Conservation (phyloP, 2,329 filamentous ascomycete genomes). For the Periconia sp. region DNA sequence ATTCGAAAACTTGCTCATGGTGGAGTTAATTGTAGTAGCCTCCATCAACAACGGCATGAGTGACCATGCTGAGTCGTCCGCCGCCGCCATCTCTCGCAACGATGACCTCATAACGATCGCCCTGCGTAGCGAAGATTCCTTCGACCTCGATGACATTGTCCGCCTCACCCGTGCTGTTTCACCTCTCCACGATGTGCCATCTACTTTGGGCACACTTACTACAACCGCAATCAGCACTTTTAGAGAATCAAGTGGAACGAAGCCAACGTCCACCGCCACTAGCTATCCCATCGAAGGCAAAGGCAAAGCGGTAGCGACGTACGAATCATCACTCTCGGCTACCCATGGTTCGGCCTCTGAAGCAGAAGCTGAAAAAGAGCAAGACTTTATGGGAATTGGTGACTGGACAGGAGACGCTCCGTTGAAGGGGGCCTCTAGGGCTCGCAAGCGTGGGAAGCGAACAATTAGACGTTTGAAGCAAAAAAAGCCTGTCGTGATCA, state of each 20-base stretch:
- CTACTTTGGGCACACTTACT: conserved; percentile 12
- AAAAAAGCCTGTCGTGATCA: conserved; percentile 26
- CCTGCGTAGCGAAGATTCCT: conserved; percentile 9
- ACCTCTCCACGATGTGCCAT: conserved; percentile 6
- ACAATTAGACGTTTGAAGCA: conserved; percentile 5
- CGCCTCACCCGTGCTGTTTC: conserved; percentile 12
- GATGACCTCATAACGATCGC: conserved; percentile 19
- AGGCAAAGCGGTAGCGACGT: conserved; percentile 14
- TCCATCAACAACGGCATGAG: conserved; percentile 22
- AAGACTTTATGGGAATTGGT: conserved; percentile 18
- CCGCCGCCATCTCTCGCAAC: conserved; percentile 15
- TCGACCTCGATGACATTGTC: conserved; percentile 19
- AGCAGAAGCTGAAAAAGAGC: conserved; percentile 15
- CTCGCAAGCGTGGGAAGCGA: conserved; percentile 9
- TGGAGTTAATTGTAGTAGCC: conserved; percentile 18
- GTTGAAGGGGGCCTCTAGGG: conserved; percentile 14
- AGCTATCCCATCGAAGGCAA: conserved; percentile 16
- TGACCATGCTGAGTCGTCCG: conserved; percentile 9
- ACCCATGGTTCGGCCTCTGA: conserved; percentile 29
- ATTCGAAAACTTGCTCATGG: not conserved
- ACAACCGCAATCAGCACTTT: conserved; percentile 17
- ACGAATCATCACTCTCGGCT: conserved; percentile 27
- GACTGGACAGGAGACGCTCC: conserved; percentile 16
- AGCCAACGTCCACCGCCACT: conserved; percentile 31
- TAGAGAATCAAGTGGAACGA: conserved; percentile 23